phyloP scores from a whole-genome alignment of 805 yeast species.

The Teunomyces stri region DNA sequence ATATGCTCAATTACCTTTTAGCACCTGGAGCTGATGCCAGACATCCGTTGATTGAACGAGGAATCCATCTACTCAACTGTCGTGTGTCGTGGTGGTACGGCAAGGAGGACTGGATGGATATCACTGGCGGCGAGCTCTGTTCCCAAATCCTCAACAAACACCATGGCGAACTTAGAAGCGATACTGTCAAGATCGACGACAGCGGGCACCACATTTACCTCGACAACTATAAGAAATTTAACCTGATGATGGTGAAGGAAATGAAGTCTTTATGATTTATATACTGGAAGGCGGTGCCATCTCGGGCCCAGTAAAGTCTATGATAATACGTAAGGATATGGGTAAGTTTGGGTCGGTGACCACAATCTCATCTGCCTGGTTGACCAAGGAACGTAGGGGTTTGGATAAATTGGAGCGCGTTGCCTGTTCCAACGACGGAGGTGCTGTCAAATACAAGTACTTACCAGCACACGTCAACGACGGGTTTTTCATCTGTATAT shows the following conservation, averaged over 20 bases:
- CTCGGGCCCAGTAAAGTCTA: slow-evolving; percentile 12
- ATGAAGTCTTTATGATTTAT: slow-evolving; percentile 36
- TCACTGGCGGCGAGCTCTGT: slow-evolving; percentile 44
- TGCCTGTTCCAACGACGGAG: slow-evolving; percentile 43
- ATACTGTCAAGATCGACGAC: slow-evolving; percentile 44
- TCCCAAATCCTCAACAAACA: slow-evolving; percentile 29
- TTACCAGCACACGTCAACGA: slow-evolving; percentile 42
- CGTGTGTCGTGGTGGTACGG: slow-evolving; percentile 86
- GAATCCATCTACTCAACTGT: slow-evolving; percentile 50
- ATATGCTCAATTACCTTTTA: slow-evolving; percentile 75
- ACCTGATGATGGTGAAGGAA: slow-evolving; percentile 48
- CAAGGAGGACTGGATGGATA: slow-evolving; percentile 64
- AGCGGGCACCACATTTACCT: slow-evolving; percentile 81
- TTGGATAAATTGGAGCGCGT: slow-evolving; percentile 44
- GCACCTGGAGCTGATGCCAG: slow-evolving; percentile 93
- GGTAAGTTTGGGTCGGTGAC: slow-evolving; percentile 55
- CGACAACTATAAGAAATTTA: slow-evolving; percentile 59
- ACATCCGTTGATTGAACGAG: slow-evolving; percentile 57
- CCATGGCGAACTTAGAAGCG: slow-evolving; percentile 15
- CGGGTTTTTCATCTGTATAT: slow-evolving; percentile 38
- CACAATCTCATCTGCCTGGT: slow-evolving; percentile 46
- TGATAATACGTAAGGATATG: slow-evolving; percentile 29
- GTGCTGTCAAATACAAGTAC: slow-evolving; percentile 46
- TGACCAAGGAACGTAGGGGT: slow-evolving; percentile 35
- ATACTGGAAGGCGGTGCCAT: slow-evolving; percentile 2